Evolutionary conservation across 257 asterid genomes (phyloP).

Genomic region (Rehmannia glutinosa): DNA sequence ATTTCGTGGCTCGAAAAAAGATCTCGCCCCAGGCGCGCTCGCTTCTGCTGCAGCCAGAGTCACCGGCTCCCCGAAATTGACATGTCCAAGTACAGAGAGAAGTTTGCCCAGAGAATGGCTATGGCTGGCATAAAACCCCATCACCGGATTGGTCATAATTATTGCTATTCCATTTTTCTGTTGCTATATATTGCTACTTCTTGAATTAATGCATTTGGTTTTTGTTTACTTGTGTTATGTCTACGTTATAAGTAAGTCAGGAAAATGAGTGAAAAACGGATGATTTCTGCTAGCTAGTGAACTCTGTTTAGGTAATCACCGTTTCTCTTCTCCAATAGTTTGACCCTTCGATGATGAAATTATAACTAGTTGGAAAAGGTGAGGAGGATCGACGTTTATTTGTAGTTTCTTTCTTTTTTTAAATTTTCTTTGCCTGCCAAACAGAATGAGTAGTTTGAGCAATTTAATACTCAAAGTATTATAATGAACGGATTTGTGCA

Average conservation of each 20-base stretch:
- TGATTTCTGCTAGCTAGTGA: neutral
- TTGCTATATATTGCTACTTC: neutral
- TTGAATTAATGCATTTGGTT: neutral
- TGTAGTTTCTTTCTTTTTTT: neutral
- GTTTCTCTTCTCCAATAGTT: neutral
- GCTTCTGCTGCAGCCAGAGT: conserved; percentile 56
- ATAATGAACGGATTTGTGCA: too few relatives aligned
- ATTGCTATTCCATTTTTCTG: neutral
- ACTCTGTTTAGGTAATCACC: neutral
- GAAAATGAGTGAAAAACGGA: neutral
- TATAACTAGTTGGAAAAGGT: neutral
- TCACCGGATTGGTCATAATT: conserved; percentile 64
- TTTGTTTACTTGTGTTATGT: neutral
- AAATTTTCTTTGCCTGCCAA: neutral
- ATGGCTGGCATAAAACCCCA: conserved; percentile 83
- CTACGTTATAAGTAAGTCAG: neutral
- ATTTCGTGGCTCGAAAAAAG: conserved; percentile 13
- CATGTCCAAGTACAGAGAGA: conserved; percentile 36
- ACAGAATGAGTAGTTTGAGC: neutral
- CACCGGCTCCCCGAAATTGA: conserved; percentile 23
- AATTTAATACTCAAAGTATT: neutral
- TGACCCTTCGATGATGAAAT: neutral
- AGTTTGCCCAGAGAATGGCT: conserved; percentile 65
- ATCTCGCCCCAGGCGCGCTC: conserved; percentile 19
- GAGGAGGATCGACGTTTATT: neutral